Evolutionary conservation across 768 basidiomycete genomes (phyloP).

Genomic region (Agrocybe pediades): DNA sequence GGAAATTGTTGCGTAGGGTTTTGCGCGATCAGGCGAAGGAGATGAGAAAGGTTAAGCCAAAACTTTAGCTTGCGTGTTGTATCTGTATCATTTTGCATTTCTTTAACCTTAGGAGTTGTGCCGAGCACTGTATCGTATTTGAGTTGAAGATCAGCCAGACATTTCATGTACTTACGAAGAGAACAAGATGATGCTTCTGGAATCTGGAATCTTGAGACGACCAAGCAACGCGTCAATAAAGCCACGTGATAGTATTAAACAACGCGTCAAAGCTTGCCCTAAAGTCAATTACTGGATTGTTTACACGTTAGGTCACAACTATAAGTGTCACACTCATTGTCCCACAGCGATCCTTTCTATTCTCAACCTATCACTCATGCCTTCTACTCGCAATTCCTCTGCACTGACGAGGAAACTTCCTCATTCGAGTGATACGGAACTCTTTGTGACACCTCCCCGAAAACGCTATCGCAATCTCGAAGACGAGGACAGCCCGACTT

Average conservation of each 20-base stretch:
- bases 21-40: slow-evolving; percentile 51
- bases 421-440: slow-evolving; percentile 33
- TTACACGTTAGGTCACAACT: slow-evolving; percentile 8
- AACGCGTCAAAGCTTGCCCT: slow-evolving; percentile 29
- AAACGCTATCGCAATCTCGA: slow-evolving; percentile 25
- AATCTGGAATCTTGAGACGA: no score
- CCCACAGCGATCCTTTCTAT: slow-evolving; percentile 6
- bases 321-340: slow-evolving; percentile 1
- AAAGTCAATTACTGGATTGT: slow-evolving; percentile 17
- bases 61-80: slow-evolving; percentile 7
- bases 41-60: slow-evolving; percentile 4
- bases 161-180: no score
- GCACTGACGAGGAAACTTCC: slow-evolving; percentile 23
- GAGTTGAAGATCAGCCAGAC: no score
- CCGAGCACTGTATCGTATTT: no score
- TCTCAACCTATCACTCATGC: slow-evolving; percentile 17
- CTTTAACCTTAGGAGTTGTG: no score
- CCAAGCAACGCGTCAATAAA: slow-evolving; percentile 1
- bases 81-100: no score
- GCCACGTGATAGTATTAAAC: slow-evolving; percentile 12
- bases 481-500: slow-evolving; percentile 19
- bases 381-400: slow-evolving; percentile 16
- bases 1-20: slow-evolving; percentile 51
- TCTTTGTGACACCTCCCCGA: slow-evolving; percentile 23
- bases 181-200: no score